phyloP scores from a whole-genome alignment of 1,284 basidiomycete species.

The Trichosporon sp. region DNA sequence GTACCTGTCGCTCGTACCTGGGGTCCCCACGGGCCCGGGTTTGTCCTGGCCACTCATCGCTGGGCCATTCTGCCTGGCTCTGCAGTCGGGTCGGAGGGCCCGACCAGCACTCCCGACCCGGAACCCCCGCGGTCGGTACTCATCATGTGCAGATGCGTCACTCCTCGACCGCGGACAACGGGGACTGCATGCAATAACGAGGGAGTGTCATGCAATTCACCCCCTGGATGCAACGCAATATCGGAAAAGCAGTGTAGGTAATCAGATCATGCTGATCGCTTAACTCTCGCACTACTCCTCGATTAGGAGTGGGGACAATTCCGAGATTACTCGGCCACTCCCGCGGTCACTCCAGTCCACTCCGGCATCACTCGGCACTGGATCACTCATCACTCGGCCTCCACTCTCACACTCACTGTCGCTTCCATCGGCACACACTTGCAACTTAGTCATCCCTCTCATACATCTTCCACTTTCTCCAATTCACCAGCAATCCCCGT shows the following conservation, averaged over 20 bases:
- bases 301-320: not conserved
- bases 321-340: not conserved
- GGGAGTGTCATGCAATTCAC: too few species aligned
- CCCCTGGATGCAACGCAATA: too few species aligned
- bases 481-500: slow-evolving; percentile 6
- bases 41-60: not conserved
- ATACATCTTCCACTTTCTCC: not conserved
- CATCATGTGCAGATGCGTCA: not conserved
- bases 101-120: not conserved
- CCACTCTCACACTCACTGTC: not conserved
- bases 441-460: not conserved
- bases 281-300: not conserved
- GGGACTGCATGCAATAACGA: not conserved
- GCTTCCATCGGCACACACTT: not conserved
- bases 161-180: too few species aligned
- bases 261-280: not conserved
- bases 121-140: not conserved
- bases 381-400: not conserved
- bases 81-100: not conserved
- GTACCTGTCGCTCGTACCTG: not conserved
- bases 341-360: not conserved
- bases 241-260: not conserved
- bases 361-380: not conserved
- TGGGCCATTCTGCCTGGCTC: not conserved
- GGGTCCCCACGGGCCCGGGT: not conserved